Conservation (phyloP, 2,329 filamentous ascomycete species). For the Arthroderma uncinatum region DNA sequence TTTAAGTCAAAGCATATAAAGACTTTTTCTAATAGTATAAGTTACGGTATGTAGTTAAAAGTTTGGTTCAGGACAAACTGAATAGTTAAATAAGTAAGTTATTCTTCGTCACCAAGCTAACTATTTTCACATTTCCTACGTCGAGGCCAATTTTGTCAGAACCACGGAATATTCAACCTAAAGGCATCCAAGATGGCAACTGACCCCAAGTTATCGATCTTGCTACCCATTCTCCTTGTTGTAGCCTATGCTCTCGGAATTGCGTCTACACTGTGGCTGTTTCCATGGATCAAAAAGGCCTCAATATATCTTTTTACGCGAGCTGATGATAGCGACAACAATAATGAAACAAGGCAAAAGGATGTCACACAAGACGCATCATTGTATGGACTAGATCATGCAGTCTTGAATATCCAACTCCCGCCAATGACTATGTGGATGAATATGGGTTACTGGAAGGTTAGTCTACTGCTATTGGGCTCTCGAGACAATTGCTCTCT, state of each 20-base stretch:
- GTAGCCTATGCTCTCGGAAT: background rate
- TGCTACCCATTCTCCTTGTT: background rate
- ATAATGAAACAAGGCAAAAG: background rate
- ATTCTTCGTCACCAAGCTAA: no score
- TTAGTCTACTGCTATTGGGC: conserved; percentile 14
- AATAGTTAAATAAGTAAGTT: no score
- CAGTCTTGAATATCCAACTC: conserved; percentile 42
- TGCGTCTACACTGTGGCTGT: background rate
- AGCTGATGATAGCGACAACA: background rate
- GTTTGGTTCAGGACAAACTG: no score
- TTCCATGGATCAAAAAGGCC: background rate
- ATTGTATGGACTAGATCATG: conserved; percentile 45
- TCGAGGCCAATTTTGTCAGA: no score
- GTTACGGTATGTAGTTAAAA: no score
- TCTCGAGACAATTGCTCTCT: background rate
- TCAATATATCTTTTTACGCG: background rate
- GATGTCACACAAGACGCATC: background rate
- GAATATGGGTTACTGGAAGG: conserved; percentile 52
- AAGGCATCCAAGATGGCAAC: background rate
- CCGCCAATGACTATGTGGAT: conserved; percentile 49
- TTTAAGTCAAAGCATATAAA: no score
- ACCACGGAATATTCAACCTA: no score
- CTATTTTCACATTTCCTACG: no score
- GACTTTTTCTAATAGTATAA: no score
- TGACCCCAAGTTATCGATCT: background rate